Conservation (phyloP, 352 stramenopile genomes). For the Hyaloperonospora brassicae region DNA sequence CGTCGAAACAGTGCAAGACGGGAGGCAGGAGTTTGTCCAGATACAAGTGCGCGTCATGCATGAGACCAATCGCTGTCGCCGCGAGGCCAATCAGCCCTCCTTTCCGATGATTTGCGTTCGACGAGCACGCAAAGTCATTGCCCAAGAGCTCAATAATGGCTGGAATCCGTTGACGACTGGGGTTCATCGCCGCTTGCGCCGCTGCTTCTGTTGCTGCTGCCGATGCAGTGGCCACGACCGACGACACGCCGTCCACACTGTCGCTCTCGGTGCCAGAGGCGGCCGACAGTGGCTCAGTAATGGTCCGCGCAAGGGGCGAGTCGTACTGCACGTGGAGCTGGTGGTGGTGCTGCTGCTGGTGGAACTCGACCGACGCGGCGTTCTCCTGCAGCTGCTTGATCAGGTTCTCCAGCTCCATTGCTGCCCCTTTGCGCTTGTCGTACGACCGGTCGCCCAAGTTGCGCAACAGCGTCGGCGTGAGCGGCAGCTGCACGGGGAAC, state of each 20-base stretch:
- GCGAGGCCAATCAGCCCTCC: slow-evolving; percentile 97
- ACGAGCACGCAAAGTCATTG: slow-evolving; percentile 97
- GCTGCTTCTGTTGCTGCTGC: no score
- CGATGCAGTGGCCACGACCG: slow-evolving; percentile 1
- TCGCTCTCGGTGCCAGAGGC: slow-evolving; percentile 22
- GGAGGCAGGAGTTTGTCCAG: slow-evolving; percentile 93
- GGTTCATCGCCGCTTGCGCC: slow-evolving; percentile 19
- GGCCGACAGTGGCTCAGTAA: slow-evolving; percentile 1
- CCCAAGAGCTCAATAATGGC: slow-evolving; percentile 94
- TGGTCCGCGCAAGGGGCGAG: slow-evolving; percentile 11
- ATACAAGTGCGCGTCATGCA: slow-evolving; percentile 87
- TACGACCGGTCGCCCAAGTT: slow-evolving; percentile 97
- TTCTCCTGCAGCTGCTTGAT: slow-evolving; percentile 96
- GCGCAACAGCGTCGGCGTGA: slow-evolving; percentile 71
- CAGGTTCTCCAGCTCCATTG: slow-evolving; percentile 97
- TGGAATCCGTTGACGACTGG: slow-evolving; percentile 76
- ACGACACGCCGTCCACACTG: slow-evolving; percentile 13
- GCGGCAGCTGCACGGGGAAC: slow-evolving; percentile 54
- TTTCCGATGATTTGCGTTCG: slow-evolving; percentile 98
- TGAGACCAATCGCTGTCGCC: slow-evolving; percentile 95
- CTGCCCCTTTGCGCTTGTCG: slow-evolving; percentile 98
- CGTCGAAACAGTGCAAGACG: slow-evolving; percentile 99
- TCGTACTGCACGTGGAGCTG: slow-evolving; percentile 25
- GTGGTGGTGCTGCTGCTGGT: slow-evolving; percentile 33
- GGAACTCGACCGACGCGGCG: slow-evolving; percentile 66